phyloP scores from a whole-genome alignment of 1,284 basidiomycete genomes.

The Tremellales sp. region DNA sequence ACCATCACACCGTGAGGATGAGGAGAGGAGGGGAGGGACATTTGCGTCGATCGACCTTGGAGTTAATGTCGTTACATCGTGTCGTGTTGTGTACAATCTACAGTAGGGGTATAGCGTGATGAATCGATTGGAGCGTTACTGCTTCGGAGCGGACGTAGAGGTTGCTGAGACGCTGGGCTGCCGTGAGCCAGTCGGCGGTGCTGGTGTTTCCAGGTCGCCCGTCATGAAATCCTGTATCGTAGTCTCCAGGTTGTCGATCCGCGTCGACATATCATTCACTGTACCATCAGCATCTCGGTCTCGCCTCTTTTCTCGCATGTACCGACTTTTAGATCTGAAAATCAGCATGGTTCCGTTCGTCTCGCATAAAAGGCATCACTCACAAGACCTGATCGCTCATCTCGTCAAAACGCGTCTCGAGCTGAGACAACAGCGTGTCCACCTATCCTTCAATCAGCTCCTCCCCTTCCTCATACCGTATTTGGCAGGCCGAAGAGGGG shows the following conservation, averaged over 20 bases:
- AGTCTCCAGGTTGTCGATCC: conserved; percentile 47
- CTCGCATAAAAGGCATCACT: conserved; percentile 14
- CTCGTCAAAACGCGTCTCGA: conserved; percentile 45
- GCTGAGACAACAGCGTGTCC: conserved; percentile 40
- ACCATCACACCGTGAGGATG: too few relatives aligned
- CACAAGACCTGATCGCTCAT: conserved; percentile 48
- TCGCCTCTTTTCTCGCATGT: conserved; percentile 14
- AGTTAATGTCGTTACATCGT: too few relatives aligned
- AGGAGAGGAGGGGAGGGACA: too few relatives aligned
- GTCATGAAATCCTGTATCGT: conserved; percentile 44
- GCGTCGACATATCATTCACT: conserved; percentile 46
- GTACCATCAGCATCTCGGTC: background rate
- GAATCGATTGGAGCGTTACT: too few relatives aligned
- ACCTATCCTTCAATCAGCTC: conserved; percentile 34
- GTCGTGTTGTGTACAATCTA: too few relatives aligned
- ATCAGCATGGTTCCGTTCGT: background rate
- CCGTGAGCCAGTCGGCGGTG: conserved; percentile 1
- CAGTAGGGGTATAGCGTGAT: too few relatives aligned
- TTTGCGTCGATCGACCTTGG: too few relatives aligned
- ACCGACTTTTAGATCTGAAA: background rate
- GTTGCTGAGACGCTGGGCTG: background rate
- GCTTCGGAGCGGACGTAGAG: background rate
- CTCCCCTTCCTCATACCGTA: too few relatives aligned
- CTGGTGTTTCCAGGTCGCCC: conserved; percentile 10
- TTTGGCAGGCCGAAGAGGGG: background rate